These are phyloP conservation scores for Sherardia arvensis DNA, from an alignment of 257 asterid species.

Conservation along the genomic window DNA sequence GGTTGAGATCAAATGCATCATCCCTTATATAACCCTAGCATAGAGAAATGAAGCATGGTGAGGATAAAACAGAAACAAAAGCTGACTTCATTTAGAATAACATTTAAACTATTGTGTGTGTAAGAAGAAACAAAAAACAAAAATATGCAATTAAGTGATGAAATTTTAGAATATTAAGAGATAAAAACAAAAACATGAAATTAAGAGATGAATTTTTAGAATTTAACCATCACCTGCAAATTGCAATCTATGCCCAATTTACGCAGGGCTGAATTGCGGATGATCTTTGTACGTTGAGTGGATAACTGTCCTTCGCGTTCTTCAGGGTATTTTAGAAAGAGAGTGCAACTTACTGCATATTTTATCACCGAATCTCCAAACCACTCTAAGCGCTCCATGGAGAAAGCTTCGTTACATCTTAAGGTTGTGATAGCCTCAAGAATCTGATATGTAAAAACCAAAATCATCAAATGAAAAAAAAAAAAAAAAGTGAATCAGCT, in stretches of 20 bases:
- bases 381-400: conserved; percentile 90
- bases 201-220: neutral
- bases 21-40: conserved; percentile 64
- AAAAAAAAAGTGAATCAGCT: no score
- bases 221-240: conserved; percentile 53
- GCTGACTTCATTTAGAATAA: neutral
- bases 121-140: neutral
- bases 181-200: neutral
- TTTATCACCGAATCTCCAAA: conserved; percentile 91
- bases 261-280: conserved; percentile 64
- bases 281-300: conserved; percentile 35
- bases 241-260: conserved; percentile 52
- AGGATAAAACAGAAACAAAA: neutral
- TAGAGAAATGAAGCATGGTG: conserved; percentile 10
- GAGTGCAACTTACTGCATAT: conserved; percentile 69
- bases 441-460: conserved; percentile 36
- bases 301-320: conserved; percentile 65
- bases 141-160: no score
- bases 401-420: conserved; percentile 72
- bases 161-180: no score
- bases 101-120: neutral
- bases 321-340: conserved; percentile 68
- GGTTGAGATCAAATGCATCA: conserved; percentile 71
- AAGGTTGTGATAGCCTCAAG: conserved; percentile 83
- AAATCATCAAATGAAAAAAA: conserved; percentile 9